Evolutionary conservation across 2,329 filamentous ascomycete species (phyloP).

Genomic region (Ophiostoma fasciatum): DNA sequence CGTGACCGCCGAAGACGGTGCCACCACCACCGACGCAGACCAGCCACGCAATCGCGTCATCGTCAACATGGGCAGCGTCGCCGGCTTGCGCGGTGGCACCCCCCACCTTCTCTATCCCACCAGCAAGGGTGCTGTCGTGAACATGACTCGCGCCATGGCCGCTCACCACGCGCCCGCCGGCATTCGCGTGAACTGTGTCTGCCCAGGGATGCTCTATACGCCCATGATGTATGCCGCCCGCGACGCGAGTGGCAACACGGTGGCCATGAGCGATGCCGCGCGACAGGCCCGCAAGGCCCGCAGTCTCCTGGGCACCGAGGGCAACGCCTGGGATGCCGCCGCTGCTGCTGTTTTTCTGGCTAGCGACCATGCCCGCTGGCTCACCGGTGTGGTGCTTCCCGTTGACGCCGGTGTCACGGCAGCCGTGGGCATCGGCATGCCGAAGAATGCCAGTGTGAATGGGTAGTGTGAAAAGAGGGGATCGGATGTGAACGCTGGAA

Average conservation of each 20-base stretch:
- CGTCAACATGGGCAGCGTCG: conserved; percentile 49
- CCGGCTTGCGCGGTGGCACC: conserved; percentile 34
- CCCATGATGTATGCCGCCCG: conserved; percentile 24
- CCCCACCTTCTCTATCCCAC: conserved; percentile 31
- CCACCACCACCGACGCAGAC: conserved; percentile 13
- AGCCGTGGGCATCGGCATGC: conserved; percentile 5
- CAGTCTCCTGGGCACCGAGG: conserved; percentile 8
- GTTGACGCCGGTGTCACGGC: conserved; percentile 7
- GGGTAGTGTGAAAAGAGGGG: background rate
- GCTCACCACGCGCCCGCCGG: conserved; percentile 29
- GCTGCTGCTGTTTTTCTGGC: conserved; percentile 6
- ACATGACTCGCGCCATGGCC: conserved; percentile 38
- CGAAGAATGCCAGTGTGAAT: conserved; percentile 4
- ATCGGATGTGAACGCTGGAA: background rate
- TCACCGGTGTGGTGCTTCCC: conserved; percentile 5
- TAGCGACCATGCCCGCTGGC: conserved; percentile 8
- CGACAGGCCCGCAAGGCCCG: conserved; percentile 3
- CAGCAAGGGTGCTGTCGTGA: conserved; percentile 31
- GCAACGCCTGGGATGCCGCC: conserved; percentile 7
- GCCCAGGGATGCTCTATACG: conserved; percentile 31
- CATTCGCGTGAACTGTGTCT: conserved; percentile 35
- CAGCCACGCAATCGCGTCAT: conserved; percentile 20
- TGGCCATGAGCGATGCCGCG: conserved; percentile 4
- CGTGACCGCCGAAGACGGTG: conserved; percentile 20
- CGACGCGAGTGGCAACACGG: too few relatives aligned